phyloP scores from a whole-genome alignment of 1,284 basidiomycete species.

The Tilletia setariae region DNA sequence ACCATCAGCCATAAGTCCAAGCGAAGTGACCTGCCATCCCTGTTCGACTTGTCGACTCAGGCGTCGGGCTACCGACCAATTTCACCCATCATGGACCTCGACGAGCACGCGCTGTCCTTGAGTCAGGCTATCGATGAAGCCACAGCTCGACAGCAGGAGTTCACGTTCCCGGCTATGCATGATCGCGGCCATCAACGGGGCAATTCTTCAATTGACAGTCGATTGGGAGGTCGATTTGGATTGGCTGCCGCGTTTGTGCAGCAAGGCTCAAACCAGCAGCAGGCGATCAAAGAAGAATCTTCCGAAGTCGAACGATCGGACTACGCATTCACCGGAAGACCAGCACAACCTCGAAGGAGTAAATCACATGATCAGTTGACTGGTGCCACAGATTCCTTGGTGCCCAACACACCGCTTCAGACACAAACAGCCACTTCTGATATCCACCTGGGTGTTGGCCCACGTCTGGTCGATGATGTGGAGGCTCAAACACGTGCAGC shows the following conservation, averaged over 20 bases:
- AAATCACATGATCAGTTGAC: constrained; percentile 3
- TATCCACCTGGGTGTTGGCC: not conserved
- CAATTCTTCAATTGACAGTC: constrained; percentile 13
- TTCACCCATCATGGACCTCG: constrained; percentile 4
- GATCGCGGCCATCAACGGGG: not conserved
- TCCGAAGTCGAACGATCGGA: not conserved
- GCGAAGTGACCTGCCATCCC: constrained; percentile 32
- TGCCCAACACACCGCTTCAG: no score
- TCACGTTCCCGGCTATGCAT: constrained; percentile 13
- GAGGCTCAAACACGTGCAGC: constrained; percentile 43
- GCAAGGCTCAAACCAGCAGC: not conserved
- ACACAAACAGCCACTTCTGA: not conserved
- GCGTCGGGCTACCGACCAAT: constrained; percentile 22
- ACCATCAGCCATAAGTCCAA: constrained; percentile 30
- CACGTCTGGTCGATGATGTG: constrained; percentile 34
- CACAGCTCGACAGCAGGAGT: constrained; percentile 3
- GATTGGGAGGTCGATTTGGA: not conserved
- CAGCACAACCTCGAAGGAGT: not conserved
- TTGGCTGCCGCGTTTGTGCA: not conserved
- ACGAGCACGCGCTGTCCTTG: constrained; percentile 30
- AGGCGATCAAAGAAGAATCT: not conserved
- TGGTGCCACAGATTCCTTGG: no score
- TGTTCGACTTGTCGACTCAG: constrained; percentile 28
- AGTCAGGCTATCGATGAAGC: constrained; percentile 32
- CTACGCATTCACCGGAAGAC: not conserved